Conservation (phyloP, 352 stramenopile genomes). For the Phytophthora pluvialis region DNA sequence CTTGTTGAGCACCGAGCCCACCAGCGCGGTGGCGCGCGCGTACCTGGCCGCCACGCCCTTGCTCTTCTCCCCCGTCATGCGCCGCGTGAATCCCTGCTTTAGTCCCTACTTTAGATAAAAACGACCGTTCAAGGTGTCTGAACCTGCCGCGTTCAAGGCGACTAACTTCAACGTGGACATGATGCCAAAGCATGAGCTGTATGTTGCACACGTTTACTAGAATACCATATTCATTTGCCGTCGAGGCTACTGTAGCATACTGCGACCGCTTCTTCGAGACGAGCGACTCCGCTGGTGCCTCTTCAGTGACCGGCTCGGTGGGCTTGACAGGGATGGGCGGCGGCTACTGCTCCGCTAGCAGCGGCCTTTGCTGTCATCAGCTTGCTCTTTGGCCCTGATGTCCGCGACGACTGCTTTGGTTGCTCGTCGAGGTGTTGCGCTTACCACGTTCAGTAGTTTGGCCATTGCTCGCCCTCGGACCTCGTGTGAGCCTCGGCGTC, state of each 20-base stretch:
- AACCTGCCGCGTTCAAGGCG: conserved; percentile 32
- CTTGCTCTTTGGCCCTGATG: conserved; percentile 14
- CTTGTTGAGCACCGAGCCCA: conserved; percentile 73
- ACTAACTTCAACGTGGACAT: conserved; percentile 38
- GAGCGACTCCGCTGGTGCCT: conserved; percentile 21
- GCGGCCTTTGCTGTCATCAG: conserved; percentile 2
- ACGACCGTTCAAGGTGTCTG: no score
- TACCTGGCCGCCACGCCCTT: conserved; percentile 38
- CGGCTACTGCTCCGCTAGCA: background rate
- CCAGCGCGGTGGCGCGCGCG: conserved; percentile 52
- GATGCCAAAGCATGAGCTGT: conserved; percentile 2
- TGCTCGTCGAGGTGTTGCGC: conserved; percentile 1
- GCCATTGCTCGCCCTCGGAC: background rate
- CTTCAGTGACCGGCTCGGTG: conserved; percentile 31
- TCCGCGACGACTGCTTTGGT: conserved; percentile 6
- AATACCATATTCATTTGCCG: background rate
- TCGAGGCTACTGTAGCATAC: conserved; percentile 3
- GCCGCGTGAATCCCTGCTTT: no score
- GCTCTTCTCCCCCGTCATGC: conserved; percentile 3
- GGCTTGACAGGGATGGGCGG: background rate
- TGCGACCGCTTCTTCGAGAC: conserved; percentile 18
- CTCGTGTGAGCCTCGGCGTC: background rate
- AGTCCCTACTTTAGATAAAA: no score
- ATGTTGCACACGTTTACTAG: conserved; percentile 21
- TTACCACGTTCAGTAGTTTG: conserved; percentile 6